Evolutionary conservation across 2,329 filamentous ascomycete genomes (phyloP).

Genomic region (Epicoccum nigrum): DNA sequence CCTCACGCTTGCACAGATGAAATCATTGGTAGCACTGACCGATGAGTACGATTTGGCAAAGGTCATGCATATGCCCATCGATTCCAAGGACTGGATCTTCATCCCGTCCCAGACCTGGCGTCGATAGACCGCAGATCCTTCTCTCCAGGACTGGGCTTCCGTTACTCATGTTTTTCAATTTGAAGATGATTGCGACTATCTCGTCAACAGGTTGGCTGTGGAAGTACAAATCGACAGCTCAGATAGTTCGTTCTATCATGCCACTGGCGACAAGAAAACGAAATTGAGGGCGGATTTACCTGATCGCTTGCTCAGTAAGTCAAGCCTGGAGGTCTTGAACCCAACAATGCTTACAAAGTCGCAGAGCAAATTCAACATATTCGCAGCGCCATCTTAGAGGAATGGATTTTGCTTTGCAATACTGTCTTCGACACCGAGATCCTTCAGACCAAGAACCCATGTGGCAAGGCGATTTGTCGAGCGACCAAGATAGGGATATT

Average conservation of each 20-base stretch:
- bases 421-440: neutral
- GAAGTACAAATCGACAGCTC: neutral
- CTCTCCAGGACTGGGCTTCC: neutral
- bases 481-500: neutral
- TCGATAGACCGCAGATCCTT: neutral
- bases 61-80: neutral
- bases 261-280: neutral
- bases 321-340: neutral
- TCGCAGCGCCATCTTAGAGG: neutral
- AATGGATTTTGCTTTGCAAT: neutral
- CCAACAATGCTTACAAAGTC: neutral
- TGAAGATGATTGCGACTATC: neutral
- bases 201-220: neutral
- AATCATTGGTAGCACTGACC: neutral
- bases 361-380: neutral
- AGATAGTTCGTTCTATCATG: neutral
- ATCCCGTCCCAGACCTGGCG: neutral
- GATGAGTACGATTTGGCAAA: conserved; percentile 3
- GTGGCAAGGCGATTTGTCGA: neutral
- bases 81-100: neutral
- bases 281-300: neutral
- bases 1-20: neutral
- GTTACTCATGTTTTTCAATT: neutral
- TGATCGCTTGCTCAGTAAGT: neutral
- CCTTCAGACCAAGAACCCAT: neutral